phyloP scores from a whole-genome alignment of 2,329 filamentous ascomycete species.

The Diaporthe caulivora region DNA sequence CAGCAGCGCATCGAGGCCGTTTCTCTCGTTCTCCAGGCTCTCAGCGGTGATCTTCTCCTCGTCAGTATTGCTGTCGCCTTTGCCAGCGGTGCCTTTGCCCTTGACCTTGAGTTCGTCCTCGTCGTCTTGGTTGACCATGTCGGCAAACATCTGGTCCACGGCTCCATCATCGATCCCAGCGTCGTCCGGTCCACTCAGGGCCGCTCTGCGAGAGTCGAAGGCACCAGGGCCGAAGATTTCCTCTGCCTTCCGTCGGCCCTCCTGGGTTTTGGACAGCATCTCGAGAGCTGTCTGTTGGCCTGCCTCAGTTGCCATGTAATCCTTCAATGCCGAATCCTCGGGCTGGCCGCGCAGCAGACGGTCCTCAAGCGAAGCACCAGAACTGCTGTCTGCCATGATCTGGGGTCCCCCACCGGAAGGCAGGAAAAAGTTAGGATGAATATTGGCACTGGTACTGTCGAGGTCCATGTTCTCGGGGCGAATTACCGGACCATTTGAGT shows the following conservation, averaged over 20 bases:
- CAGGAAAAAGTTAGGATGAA: constrained; percentile 60
- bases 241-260: constrained; percentile 63
- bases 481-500: constrained; percentile 41
- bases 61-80: constrained; percentile 17
- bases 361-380: constrained; percentile 61
- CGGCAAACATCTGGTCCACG: constrained; percentile 68
- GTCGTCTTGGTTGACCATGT: constrained; percentile 66
- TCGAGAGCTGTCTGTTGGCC: constrained; percentile 65
- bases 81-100: constrained; percentile 44
- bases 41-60: constrained; percentile 52
- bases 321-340: constrained; percentile 58
- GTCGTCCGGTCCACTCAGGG: constrained; percentile 32
- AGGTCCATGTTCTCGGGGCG: constrained; percentile 56
- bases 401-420: constrained; percentile 55
- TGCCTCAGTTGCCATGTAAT: constrained; percentile 55
- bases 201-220: constrained; percentile 50
- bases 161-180: constrained; percentile 57
- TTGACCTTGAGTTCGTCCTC: constrained; percentile 55
- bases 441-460: constrained; percentile 47
- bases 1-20: constrained; percentile 60
- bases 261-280: constrained; percentile 63
- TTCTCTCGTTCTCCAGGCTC: constrained; percentile 59
- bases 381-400: constrained; percentile 54
- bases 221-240: constrained; percentile 64
- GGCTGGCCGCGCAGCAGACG: constrained; percentile 60